Evolutionary conservation across 2,329 filamentous ascomycete species (phyloP), one percentile per base, ranked within the genome.

Genomic region (Cryphonectria radicalis): DNA sequence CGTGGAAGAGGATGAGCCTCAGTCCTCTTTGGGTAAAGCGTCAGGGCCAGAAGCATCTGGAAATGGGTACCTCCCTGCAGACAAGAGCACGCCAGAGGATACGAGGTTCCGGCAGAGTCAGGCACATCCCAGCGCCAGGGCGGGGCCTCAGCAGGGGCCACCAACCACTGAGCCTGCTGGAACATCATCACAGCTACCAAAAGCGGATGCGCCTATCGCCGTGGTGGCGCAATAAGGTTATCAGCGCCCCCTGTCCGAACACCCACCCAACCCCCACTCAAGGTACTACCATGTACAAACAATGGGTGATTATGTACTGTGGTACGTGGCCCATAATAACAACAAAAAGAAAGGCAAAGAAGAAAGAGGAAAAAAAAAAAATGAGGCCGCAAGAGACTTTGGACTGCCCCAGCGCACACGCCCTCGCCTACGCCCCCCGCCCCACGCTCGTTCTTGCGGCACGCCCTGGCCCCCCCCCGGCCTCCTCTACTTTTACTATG

Each of bases 141-240:
- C 66, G 71, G 71, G 53, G 50, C 68, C 46, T 55, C n/a, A 57
- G 50, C 57, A 66, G 66, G 66, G 60, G 63, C 13, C 17, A 14
- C 59, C 63, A 57, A 67, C 69, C 69, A 69, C 69, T 71, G 43
- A 67, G 65, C 57, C 60, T 25, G 37, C 25, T 35, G 32, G 42
- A 43, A 42, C 13, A 57, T 17, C 25, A 64, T 55, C 19, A 37
- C 22, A 64, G 62, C 64, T 50, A 64, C 65, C 69, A 35, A 60
- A 68, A 68, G 57, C 37, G 60, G 59, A 63, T 69, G 32, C 67
- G 63, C 68, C 71, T 71, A 73, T 73, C 68, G 68, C 65, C 66
- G 63, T 40, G 37, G 28, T 53, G 65, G 40, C 62, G 62, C 68
- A 70, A 68, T 71, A 73, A 73, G 71, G 71, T 73, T 73, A 66